A percentile compares a stretch with the other conserved stretches of the same genome.
Conservation (phyloP, 2,329 filamentous ascomycete genomes). For the Ophiostoma australiae region DNA sequence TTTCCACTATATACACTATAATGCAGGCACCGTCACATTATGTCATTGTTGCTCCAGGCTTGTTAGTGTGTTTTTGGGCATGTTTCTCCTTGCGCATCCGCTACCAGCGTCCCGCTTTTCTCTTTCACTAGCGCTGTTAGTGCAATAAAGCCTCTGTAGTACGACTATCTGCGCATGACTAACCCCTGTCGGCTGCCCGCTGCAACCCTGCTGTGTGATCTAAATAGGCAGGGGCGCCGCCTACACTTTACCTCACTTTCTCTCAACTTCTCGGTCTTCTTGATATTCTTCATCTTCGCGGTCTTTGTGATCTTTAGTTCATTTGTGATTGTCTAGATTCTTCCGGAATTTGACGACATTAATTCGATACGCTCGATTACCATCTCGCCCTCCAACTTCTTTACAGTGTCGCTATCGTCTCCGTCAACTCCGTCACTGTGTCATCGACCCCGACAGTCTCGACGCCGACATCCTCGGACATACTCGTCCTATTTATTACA, state of each 20-base stretch:
- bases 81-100: conserved; percentile 2
- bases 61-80: background rate
- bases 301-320: background rate
- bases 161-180: background rate
- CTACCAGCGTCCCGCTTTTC: background rate
- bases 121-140: background rate
- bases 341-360: background rate
- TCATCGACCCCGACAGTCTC: background rate
- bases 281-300: background rate
- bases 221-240: background rate
- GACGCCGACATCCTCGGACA: background rate
- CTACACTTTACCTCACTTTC: conserved; percentile 3
- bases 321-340: background rate
- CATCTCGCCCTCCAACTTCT: background rate
- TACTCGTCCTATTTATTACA: background rate
- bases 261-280: background rate
- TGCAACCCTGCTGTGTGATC: background rate
- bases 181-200: background rate
- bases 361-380: background rate
- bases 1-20: background rate
- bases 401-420: no score
- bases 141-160: background rate
- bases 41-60: background rate
- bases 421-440: background rate
- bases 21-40: background rate